Evolutionary conservation across 202 grass and related monocot species (phyloP).

Genomic region (Panicum hallii): DNA sequence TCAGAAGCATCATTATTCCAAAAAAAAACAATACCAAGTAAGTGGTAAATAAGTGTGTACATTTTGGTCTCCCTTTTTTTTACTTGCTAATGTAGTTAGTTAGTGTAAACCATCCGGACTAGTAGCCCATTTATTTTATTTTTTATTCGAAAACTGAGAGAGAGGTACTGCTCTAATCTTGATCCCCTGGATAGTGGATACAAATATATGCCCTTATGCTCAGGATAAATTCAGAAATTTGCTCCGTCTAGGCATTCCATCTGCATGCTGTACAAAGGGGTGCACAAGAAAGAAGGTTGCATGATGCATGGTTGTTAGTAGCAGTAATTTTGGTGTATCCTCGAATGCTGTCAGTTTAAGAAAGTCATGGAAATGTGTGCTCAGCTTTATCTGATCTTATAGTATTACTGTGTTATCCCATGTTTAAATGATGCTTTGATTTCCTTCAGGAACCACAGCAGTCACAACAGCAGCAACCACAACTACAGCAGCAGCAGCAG

Average conservation of each 20-base stretch:
- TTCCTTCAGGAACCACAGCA: constrained; percentile 54
- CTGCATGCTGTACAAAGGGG: constrained; percentile 7
- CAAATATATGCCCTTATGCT: constrained; percentile 5
- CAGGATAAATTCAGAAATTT: constrained; percentile 9
- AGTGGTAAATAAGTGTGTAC: constrained; percentile 5
- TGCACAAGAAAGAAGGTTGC: constrained; percentile 4
- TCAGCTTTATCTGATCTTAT: constrained; percentile 19
- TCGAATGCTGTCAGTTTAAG: not conserved
- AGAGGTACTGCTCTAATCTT: not conserved
- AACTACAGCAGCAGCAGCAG: constrained; percentile 37
- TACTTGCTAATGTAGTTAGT: not conserved
- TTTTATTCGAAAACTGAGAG: not conserved
- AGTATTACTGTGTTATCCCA: not conserved
- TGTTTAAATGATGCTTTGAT: constrained; percentile 44
- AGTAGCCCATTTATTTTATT: not conserved
- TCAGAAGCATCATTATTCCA: not conserved
- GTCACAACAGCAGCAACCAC: constrained; percentile 44
- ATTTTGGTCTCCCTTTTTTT: not conserved
- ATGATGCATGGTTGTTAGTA: constrained; percentile 6
- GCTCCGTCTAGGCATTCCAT: constrained; percentile 2
- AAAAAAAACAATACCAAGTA: not conserved
- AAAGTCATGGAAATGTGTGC: constrained; percentile 4
- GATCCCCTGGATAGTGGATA: not conserved
- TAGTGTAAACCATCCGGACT: constrained; percentile 2
- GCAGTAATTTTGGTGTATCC: constrained; percentile 13